Base-by-base conservation (phyloP, 169 alveolate genomes). In the Eimeria brunetti region DNA sequence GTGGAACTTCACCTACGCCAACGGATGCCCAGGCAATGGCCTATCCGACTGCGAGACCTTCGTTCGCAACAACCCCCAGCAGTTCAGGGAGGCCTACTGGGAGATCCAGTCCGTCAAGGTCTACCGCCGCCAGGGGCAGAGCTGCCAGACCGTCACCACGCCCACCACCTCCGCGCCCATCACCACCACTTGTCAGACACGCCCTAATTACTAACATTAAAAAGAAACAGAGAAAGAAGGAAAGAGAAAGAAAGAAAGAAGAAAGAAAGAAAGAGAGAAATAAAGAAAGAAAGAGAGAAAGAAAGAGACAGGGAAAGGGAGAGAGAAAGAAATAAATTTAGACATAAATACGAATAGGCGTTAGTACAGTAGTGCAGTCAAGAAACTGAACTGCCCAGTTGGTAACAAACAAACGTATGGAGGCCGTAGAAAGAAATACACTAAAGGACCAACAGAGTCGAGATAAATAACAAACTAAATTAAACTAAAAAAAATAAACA, bases 11-110 rank as follows among this genome's bases (percentile, higher is more conserved):
- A 73, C 83, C 38, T 27, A 36, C 11, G 81, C 89, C 22, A 33
- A 58, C 41, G 89, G 89, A 8, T 90, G 95, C 69, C 89, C 89
- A 0, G 89, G 94, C 41, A 83, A 75, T 67, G 95, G 95, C 49
- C 46, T 49, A 2, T 49, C 0, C 6, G 95, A 73, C 51, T 90
- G 95, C 81, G 78, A 76, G 46, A 51, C 8, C 24, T 90, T 30
- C 27, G 95, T 90, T 1, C 78, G 89, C 51, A 24, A 90, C n/a
- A 90, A 73, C 81, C 95, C 95, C 2, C 38, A 22, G 24, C 64
- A 33, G 36, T 76, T 90, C n/a, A 33, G 53, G 38, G 67, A 76
- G 4, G 89, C 89, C 6, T 90, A 71, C 83, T 90, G 95, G 95
- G 95, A 90, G 18, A 71, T 90, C 69, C 73, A 76, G 64, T 76